Evolutionary conservation across 2,329 filamentous ascomycete genomes (phyloP), one percentile per base, ranked within the genome.

Genomic region (Fusarium solani-melongenae): DNA sequence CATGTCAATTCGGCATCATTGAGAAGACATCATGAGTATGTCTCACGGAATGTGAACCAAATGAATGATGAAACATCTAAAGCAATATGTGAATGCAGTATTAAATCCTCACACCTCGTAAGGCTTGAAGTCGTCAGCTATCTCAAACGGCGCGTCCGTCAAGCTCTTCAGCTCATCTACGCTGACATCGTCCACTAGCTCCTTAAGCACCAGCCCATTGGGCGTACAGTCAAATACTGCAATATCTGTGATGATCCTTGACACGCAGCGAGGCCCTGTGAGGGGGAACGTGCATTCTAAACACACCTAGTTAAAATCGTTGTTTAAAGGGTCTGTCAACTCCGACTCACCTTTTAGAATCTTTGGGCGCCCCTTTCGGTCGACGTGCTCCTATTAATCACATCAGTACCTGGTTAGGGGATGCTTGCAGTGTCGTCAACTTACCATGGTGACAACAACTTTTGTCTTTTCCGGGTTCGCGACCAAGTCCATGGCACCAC

Each of bases 401-500:
- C 10, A 5, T 53, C 2, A 44, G 51, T 10, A 2, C 20, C 2
- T 31, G 20, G 1, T 14, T 7, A 7, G n/a, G 4, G 6, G 17
- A 33, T 14, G 1, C n/a, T 33, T 15, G 8, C 0, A 3, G 4
- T 20, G 8, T 20, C 2, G 2, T 34, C 10, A 20, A 1, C 31
- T 1, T 29, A 64, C 68, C 92, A 97, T 97, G 3, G 95, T 95
- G 44, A 97, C 93, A 2, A 98, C 94, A 9, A 98, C 95, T 86
- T 96, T 96, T 34, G 95, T 98, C 74, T 88, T 88, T 73, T 90
- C 89, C 0, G 95, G 95, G 83, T 97, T 97, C 77, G 90, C 93
- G 55, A 97, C 95, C 12, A 98, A 86, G 82, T 98, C 95, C 94
- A 98, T 98, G 60, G 95, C 95, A 55, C 95, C 95, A 17, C 94